Conservation (phyloP, 1,284 basidiomycete genomes). For the Moniliophthora roreri region DNA sequence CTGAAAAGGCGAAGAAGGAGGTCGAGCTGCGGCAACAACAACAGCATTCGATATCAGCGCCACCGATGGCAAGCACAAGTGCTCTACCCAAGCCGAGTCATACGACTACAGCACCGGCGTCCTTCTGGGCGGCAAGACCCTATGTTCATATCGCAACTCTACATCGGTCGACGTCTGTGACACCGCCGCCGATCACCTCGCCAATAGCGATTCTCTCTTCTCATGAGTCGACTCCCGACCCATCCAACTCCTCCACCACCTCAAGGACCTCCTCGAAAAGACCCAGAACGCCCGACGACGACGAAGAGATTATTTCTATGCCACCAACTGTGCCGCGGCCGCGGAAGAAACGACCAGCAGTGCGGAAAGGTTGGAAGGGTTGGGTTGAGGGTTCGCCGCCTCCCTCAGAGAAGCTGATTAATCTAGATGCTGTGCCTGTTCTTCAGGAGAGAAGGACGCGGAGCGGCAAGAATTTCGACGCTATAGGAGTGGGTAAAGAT, state of each 20-base stretch:
- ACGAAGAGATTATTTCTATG: constrained; percentile 23
- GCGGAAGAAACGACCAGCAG: constrained; percentile 69
- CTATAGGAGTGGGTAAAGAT: constrained; percentile 56
- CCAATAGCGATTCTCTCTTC: constrained; percentile 58
- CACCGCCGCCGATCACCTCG: constrained; percentile 63
- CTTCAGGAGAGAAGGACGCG: constrained; percentile 66
- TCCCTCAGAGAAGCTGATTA: constrained; percentile 78
- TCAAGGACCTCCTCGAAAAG: constrained; percentile 78
- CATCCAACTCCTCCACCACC: constrained; percentile 67
- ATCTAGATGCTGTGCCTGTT: constrained; percentile 63
- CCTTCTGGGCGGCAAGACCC: constrained; percentile 65
- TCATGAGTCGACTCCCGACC: constrained; percentile 69
- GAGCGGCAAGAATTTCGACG: constrained; percentile 81
- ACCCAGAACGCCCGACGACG: constrained; percentile 62
- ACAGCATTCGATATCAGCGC: constrained; percentile 6
- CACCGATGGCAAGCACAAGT: constrained; percentile 1
- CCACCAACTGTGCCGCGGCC: constrained; percentile 27
- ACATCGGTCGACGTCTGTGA: constrained; percentile 70
- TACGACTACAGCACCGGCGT: constrained; percentile 33
- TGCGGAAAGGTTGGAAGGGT: constrained; percentile 81
- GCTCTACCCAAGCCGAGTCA: constrained; percentile 20
- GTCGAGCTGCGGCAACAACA: constrained; percentile 7
- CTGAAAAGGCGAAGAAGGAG: constrained; percentile 18
- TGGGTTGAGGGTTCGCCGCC: constrained; percentile 82
- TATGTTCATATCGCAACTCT: constrained; percentile 65